These are phyloP conservation scores for Lecanoromycetidae sp. DNA, from an alignment of 2,329 filamentous ascomycete genomes.

Conservation along the genomic window DNA sequence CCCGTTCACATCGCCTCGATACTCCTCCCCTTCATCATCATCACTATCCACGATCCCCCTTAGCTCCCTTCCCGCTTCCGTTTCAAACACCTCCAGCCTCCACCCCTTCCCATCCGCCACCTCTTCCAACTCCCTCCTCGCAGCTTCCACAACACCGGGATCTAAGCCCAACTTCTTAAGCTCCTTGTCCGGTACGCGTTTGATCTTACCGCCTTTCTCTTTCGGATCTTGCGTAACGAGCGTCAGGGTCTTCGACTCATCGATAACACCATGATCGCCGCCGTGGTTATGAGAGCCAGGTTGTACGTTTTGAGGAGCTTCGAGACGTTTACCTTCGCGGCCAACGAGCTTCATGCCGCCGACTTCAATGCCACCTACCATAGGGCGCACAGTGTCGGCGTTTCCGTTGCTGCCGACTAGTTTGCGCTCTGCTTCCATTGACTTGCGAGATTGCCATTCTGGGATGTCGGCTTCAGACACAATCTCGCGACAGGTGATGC, in stretches of 20 bases:
- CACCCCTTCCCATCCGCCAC: slow-evolving; percentile 14
- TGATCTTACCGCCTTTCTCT: slow-evolving; percentile 50
- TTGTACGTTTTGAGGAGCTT: slow-evolving; percentile 30
- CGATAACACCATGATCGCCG: slow-evolving; percentile 28
- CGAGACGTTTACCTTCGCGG: slow-evolving; percentile 43
- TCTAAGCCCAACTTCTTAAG: slow-evolving; percentile 57
- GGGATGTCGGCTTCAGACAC: slow-evolving; percentile 44
- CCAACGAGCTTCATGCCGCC: slow-evolving; percentile 46
- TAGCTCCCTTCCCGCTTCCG: slow-evolving; percentile 15
- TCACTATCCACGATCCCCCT: slow-evolving; percentile 15
- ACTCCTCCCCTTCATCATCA: neutral
- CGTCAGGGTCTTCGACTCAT: slow-evolving; percentile 40
- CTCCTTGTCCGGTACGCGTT: slow-evolving; percentile 52
- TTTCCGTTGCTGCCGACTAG: slow-evolving; percentile 22
- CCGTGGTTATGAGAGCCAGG: neutral
- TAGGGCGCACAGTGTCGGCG: slow-evolving; percentile 27
- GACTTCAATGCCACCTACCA: slow-evolving; percentile 48
- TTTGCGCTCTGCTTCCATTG: slow-evolving; percentile 12
- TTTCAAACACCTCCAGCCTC: slow-evolving; percentile 16
- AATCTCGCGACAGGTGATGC: slow-evolving; percentile 65
- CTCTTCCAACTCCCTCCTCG: slow-evolving; percentile 14
- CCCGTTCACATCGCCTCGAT: too few relatives aligned
- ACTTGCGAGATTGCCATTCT: slow-evolving; percentile 30
- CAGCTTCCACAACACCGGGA: slow-evolving; percentile 37
- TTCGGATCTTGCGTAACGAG: slow-evolving; percentile 45